Base-by-base conservation (phyloP, 129 eudicot genomes). In the Flaveria ramosissima region DNA sequence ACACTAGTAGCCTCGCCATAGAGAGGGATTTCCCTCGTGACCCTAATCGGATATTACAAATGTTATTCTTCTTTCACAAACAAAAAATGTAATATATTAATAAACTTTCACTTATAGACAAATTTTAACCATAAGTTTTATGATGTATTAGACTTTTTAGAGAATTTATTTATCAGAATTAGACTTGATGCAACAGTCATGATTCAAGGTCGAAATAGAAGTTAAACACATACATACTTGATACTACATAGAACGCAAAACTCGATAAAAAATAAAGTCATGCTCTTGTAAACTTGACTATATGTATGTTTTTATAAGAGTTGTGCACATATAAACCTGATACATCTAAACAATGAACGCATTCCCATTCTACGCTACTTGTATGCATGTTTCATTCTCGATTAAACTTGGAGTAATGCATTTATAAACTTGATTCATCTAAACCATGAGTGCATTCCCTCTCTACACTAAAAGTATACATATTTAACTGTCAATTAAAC, bases 261-360 rank as follows among this genome's bases (percentile, higher is more conserved):
- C 17, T 50, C 7, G 19, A 50, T 48, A 48, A 48, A 48, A 48
- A 48, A 13, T n/a, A n/a, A 48, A 48, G 55, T 13, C 6, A 4
- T 4, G 19, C 55, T 48, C 55, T 48, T 48, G 55, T 48, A 48
- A 14, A 48, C 55, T 48, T 48, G 19, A 48, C 55, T 13, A 4
- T 19, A 48, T 14, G 15, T 13, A 48, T 48, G 19, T 48, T 48
- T 48, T 48, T 15, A 11, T 20, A 20, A 30, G 27, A 51, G 41
- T 50, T 66, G 19, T 21, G 11, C 43, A 51, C 45, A 39, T 51
- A 76, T 51, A 23, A 67, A 56, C 68, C 57, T 42, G 26, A 77
- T 19, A 13, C 19, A 6, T 50, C 19, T 50, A 50, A 50, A 50
- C 55, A 19, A 50, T 13, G 55, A 13, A 6, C 6, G n/a, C 19